Evolutionary conservation across 1,284 basidiomycete species (phyloP).

Genomic region (Sanguinoderma infundibulare): DNA sequence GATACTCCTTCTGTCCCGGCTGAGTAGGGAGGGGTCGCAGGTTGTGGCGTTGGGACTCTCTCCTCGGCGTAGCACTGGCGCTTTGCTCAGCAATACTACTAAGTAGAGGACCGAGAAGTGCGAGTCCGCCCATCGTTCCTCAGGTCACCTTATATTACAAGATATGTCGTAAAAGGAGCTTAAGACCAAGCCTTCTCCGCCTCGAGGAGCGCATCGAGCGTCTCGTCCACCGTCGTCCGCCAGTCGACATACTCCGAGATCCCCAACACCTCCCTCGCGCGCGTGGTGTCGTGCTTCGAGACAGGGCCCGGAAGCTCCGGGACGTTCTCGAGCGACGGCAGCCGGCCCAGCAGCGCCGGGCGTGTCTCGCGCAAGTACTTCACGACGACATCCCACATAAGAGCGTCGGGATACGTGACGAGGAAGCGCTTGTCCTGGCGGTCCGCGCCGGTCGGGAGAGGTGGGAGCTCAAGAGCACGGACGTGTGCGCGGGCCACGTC

Average conservation of each 20-base stretch:
- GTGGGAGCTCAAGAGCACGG: slow-evolving; percentile 22
- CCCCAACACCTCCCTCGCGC: slow-evolving; percentile 26
- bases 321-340: slow-evolving; percentile 3
- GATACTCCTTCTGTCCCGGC: too few relatives aligned
- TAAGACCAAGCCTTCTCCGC: slow-evolving; percentile 26
- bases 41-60: too few relatives aligned
- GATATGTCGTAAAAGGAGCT: too few relatives aligned
- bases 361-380: slow-evolving; percentile 20
- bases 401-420: slow-evolving; percentile 1
- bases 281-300: slow-evolving; percentile 16
- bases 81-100: too few relatives aligned
- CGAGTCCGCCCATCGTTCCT: too few relatives aligned
- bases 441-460: slow-evolving; percentile 5
- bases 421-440: slow-evolving; percentile 31
- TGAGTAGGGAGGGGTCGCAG: too few relatives aligned
- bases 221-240: slow-evolving; percentile 25
- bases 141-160: too few relatives aligned
- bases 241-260: slow-evolving; percentile 20
- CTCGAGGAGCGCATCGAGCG: slow-evolving; percentile 24
- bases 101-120: too few relatives aligned
- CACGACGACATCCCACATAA: slow-evolving; percentile 24
- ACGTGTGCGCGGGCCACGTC: slow-evolving; percentile 32
- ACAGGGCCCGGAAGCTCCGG: slow-evolving; percentile 1
- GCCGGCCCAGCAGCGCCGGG: slow-evolving; percentile 26
- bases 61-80: too few relatives aligned